phyloP scores from a whole-genome alignment of 805 yeast species.

The Diddensiella transvaalensis region DNA sequence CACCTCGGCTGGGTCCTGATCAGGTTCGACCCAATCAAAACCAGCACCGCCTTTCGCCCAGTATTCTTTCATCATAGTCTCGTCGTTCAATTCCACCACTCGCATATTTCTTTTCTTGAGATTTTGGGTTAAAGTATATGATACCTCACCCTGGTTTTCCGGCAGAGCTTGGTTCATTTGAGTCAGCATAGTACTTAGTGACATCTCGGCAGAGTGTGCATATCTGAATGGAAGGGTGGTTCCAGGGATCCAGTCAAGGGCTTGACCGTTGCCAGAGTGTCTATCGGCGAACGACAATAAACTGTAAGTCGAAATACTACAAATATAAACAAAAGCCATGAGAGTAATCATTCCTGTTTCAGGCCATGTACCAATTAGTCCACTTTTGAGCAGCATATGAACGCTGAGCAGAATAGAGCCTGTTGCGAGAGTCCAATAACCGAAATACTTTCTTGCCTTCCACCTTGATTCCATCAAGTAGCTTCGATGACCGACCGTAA shows the following conservation, averaged over 20 bases:
- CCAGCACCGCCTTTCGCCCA: constrained; percentile 88
- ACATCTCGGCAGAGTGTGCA: constrained; percentile 62
- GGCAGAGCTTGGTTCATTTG: constrained; percentile 55
- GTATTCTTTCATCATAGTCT: constrained; percentile 68
- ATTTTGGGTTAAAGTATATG: constrained; percentile 32
- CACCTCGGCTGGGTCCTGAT: constrained; percentile 77
- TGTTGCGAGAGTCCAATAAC: constrained; percentile 32
- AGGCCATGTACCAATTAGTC: constrained; percentile 39
- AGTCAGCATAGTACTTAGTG: constrained; percentile 59
- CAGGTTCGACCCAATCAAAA: constrained; percentile 87
- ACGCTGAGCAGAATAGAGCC: constrained; percentile 42
- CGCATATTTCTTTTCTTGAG: constrained; percentile 35
- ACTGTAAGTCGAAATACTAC: constrained; percentile 46
- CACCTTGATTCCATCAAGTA: constrained; percentile 41
- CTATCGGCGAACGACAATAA: constrained; percentile 47
- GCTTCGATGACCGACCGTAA: constrained; percentile 51
- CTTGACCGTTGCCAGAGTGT: constrained; percentile 51
- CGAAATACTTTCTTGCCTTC: constrained; percentile 35
- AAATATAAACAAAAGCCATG: constrained; percentile 48
- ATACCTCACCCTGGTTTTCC: constrained; percentile 40
- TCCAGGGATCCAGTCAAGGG: constrained; percentile 60
- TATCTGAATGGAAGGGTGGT: constrained; percentile 63
- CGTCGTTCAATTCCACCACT: constrained; percentile 54
- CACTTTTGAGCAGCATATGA: constrained; percentile 44
- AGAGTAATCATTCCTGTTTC: constrained; percentile 38